Evolutionary conservation across 179 eudicot species (phyloP).

Genomic region (Beta lomatogona): DNA sequence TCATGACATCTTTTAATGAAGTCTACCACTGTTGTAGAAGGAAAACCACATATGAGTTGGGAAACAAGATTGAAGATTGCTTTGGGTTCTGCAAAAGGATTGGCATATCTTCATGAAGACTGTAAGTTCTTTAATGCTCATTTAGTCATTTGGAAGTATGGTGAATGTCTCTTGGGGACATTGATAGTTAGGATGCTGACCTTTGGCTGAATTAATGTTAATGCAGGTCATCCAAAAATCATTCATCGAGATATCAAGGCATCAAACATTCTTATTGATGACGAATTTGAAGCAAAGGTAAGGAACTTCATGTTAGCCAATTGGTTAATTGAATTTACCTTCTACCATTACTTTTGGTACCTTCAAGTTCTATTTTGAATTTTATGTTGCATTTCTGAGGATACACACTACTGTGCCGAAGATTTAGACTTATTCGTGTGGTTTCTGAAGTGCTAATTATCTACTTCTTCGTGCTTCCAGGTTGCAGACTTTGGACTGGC

Average conservation of each 20-base stretch:
- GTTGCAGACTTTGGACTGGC: conserved; percentile 96
- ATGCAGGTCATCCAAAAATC: conserved; percentile 80
- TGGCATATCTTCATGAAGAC: conserved; percentile 84
- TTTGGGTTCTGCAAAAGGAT: conserved; percentile 76
- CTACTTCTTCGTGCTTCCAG: conserved; percentile 34
- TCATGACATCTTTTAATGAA: not conserved
- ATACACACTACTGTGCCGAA: not conserved
- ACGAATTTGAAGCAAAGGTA: conserved; percentile 82
- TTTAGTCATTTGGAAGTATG: not conserved
- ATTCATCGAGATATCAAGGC: conserved; percentile 92
- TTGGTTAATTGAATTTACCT: not conserved
- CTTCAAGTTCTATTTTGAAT: not conserved
- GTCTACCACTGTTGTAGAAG: conserved; percentile 40
- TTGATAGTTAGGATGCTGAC: conserved; percentile 11
- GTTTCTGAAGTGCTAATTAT: conserved; percentile 3
- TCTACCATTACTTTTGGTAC: not conserved
- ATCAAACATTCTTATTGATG: conserved; percentile 75
- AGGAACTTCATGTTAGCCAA: conserved; percentile 7
- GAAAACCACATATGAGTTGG: conserved; percentile 64
- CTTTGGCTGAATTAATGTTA: conserved; percentile 10
- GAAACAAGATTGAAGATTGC: conserved; percentile 71
- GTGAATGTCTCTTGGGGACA: not conserved
- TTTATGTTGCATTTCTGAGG: not conserved
- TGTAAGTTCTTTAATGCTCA: conserved; percentile 48
- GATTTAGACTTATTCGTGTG: not conserved